Base-by-base conservation (phyloP, 164 flowering plant species). In the Piper longum region DNA sequence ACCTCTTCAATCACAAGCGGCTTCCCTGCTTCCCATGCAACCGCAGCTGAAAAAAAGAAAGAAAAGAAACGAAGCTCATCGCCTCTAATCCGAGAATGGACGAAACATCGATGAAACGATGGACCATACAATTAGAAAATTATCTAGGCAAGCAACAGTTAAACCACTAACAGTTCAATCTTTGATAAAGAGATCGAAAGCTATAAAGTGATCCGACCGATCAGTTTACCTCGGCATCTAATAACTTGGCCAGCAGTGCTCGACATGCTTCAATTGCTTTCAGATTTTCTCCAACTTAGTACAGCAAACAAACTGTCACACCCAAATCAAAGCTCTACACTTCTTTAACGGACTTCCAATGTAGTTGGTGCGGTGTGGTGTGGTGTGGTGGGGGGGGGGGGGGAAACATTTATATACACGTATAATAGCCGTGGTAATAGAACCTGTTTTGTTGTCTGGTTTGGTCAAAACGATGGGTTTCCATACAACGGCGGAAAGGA, bases 1-100 rank as follows among this genome's bases (percentile, higher is more conserved):
- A 83, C 89, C 66, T 82, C 80, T 57, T 85, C 87, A 0, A 83
- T 81, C 73, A 75, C 80, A 73, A 85, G 67, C 16, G 84, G 90
- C 77, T 83, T 83, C 64, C 82, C 84, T 1, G 90, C 90, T 57
- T 85, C 90, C 87, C 90, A 83, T 70, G 87, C 81, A 64, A 85
- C 83, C 5, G 87, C 90, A 64, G 90, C 90, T 85, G 54, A 67
- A 68, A 14, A 62, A 48, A 45, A 40, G 16, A 52, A 17, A 11
- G 61, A 65, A n/a, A n/a, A n/a, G 48, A 3, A 14, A 61, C 36
- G 3, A 5, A 40, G 36, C 36, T 19, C 8, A 69, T 14, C 65
- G 19, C 17, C 43, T 9, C 14, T 2, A 51, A 57, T 44, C 4
- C 11, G 39, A 39, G 18, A 55, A 65, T n/a, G 14, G 8, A 4